Evolutionary conservation across 331 rosid genomes (phyloP).

Genomic region (Malus hybrid): DNA sequence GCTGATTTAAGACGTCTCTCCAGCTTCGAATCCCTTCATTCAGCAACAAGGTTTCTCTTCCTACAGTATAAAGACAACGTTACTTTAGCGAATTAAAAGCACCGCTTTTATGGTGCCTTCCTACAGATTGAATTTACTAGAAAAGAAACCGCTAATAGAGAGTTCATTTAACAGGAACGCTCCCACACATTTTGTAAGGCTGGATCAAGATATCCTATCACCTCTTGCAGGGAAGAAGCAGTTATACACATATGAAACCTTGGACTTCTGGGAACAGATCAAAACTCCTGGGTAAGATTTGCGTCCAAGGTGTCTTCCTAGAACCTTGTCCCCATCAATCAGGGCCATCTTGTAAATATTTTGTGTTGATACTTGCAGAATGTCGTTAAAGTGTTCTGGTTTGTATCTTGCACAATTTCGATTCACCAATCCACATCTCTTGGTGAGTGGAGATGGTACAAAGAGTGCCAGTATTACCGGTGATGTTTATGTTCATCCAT

Average conservation of each 20-base stretch:
- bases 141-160: background rate
- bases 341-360: background rate
- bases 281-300: constrained; percentile 84
- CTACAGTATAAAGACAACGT: too few relatives aligned
- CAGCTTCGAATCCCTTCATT: constrained; percentile 86
- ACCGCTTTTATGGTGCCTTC: background rate
- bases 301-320: background rate
- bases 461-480: constrained; percentile 64
- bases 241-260: constrained; percentile 71
- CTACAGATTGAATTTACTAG: background rate
- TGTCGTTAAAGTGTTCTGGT: constrained; percentile 86
- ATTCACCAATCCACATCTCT: constrained; percentile 52
- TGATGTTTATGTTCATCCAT: constrained; percentile 86
- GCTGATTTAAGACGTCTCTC: constrained; percentile 86
- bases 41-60: constrained; percentile 56
- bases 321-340: constrained; percentile 1
- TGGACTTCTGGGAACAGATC: constrained; percentile 95
- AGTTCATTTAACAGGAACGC: constrained; percentile 44
- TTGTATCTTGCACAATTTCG: constrained; percentile 84
- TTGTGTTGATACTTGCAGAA: constrained; percentile 45
- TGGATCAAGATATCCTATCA: constrained; percentile 96
- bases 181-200: constrained; percentile 67
- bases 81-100: too few relatives aligned
- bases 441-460: constrained; percentile 67
- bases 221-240: constrained; percentile 96